Conservation (phyloP, 2,329 filamentous ascomycete species). For the Fusarium duplospermum region DNA sequence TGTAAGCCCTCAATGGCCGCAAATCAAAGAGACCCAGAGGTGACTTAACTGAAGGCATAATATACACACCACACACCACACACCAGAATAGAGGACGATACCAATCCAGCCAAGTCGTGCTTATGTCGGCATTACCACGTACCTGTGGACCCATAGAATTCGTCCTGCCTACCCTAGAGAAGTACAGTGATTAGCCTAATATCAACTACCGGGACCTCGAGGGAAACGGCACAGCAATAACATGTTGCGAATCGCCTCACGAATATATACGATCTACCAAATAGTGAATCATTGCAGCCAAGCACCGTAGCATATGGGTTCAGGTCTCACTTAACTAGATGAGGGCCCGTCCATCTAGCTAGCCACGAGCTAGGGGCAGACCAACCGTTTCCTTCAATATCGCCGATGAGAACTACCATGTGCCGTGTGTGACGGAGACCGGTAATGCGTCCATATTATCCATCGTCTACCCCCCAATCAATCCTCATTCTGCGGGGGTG, state of each 20-base stretch:
- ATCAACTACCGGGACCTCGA: neutral
- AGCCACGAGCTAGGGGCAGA: neutral
- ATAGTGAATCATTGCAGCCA: neutral
- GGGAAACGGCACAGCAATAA: neutral
- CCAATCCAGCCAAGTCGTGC: neutral
- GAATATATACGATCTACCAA: neutral
- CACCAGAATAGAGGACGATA: neutral
- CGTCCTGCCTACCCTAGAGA: neutral
- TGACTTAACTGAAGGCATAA: too few relatives aligned
- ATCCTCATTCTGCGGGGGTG: conserved; percentile 20
- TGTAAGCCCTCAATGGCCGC: neutral
- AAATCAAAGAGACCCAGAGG: neutral
- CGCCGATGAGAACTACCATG: neutral
- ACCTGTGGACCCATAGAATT: neutral
- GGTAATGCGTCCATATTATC: neutral
- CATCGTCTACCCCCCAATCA: conserved; percentile 24
- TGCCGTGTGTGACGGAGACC: conserved; percentile 1
- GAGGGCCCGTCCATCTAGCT: neutral
- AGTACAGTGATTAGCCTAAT: neutral
- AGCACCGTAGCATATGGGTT: neutral
- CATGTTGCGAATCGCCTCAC: neutral
- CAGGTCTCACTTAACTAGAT: neutral
- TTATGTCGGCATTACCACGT: neutral
- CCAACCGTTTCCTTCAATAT: neutral
- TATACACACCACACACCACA: neutral